Conservation (phyloP, 2,329 filamentous ascomycete species). For the Bipolaris zeicola region DNA sequence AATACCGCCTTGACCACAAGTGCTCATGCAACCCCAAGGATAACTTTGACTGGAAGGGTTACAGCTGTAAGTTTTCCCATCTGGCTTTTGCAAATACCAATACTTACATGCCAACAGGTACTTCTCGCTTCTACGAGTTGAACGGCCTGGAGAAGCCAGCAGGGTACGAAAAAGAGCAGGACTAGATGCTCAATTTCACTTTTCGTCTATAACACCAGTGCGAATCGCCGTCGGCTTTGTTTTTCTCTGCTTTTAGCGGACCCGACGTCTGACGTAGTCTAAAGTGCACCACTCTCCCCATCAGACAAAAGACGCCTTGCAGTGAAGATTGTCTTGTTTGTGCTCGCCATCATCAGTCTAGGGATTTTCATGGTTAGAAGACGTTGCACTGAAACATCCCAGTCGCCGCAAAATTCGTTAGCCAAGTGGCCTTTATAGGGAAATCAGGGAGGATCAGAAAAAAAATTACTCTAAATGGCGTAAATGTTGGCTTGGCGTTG, state of each 20-base stretch:
- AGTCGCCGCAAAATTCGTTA: constrained; percentile 8
- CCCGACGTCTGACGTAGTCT: constrained; percentile 32
- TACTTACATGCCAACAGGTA: constrained; percentile 66
- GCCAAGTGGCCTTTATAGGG: constrained; percentile 13
- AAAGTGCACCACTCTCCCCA: constrained; percentile 37
- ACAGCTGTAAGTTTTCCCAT: constrained; percentile 75
- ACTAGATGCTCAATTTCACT: constrained; percentile 30
- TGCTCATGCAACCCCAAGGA: constrained; percentile 95
- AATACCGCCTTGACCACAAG: constrained; percentile 80
- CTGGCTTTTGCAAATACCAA: too few relatives aligned
- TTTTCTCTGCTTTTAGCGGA: constrained; percentile 9
- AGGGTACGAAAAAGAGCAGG: constrained; percentile 76
- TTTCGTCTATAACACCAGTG: constrained; percentile 4
- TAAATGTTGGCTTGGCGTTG: constrained; percentile 9
- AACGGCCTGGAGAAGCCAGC: constrained; percentile 81
- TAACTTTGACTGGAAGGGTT: constrained; percentile 99
- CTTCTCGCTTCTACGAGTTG: constrained; percentile 81
- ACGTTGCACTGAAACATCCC: not conserved
- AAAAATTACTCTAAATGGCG: not conserved
- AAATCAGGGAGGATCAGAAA: not conserved
- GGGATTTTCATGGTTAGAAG: constrained; percentile 22
- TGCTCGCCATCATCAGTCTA: constrained; percentile 26
- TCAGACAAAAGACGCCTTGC: constrained; percentile 31
- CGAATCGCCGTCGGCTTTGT: constrained; percentile 7
- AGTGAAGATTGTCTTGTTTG: constrained; percentile 26